A percentile compares a stretch with the other conserved stretches of the same genome.
phyloP scores from a whole-genome alignment of 495 filamentous ascomycete genomes.

The Podospora didyma region DNA sequence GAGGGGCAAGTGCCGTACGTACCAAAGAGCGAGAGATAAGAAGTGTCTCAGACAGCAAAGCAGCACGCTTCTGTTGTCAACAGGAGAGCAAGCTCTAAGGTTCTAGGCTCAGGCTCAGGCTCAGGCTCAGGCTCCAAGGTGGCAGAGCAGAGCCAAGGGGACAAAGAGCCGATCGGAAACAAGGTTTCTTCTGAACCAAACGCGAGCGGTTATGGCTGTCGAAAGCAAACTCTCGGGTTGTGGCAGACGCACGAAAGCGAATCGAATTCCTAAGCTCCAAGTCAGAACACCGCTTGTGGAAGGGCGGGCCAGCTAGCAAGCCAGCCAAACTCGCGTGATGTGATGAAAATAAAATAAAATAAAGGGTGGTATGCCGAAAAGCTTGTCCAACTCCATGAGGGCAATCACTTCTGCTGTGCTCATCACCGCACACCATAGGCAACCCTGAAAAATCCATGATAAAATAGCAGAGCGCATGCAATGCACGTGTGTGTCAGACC shows the following conservation, averaged over 20 bases:
- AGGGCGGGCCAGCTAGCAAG: not conserved
- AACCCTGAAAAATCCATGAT: not conserved
- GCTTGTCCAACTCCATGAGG: not conserved
- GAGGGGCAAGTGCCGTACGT: not conserved
- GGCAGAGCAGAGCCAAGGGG: slow-evolving; percentile 4
- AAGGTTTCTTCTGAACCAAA: not conserved
- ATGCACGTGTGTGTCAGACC: not conserved
- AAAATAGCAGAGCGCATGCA: not conserved
- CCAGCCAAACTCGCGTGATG: not conserved
- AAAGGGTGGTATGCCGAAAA: not conserved
- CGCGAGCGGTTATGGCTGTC: not conserved
- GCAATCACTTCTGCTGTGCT: not conserved
- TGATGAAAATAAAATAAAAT: not conserved
- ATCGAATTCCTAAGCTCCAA: not conserved
- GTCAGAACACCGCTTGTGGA: not conserved
- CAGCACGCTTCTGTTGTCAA: not conserved
- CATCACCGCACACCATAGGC: not conserved
- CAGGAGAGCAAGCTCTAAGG: slow-evolving; percentile 1
- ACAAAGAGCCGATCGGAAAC: slow-evolving; percentile 4
- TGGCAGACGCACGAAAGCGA: not conserved
- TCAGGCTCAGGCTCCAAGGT: not conserved
- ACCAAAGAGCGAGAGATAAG: slow-evolving; percentile 11
- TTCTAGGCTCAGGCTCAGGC: too few relatives aligned
- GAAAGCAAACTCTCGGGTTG: not conserved
- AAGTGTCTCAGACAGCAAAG: slow-evolving; percentile 12